A percentile compares a stretch with the other conserved stretches of the same genome.
Evolutionary conservation across 2,329 filamentous ascomycete genomes (phyloP).

Genomic region (Bimuria novae-zelandiae): DNA sequence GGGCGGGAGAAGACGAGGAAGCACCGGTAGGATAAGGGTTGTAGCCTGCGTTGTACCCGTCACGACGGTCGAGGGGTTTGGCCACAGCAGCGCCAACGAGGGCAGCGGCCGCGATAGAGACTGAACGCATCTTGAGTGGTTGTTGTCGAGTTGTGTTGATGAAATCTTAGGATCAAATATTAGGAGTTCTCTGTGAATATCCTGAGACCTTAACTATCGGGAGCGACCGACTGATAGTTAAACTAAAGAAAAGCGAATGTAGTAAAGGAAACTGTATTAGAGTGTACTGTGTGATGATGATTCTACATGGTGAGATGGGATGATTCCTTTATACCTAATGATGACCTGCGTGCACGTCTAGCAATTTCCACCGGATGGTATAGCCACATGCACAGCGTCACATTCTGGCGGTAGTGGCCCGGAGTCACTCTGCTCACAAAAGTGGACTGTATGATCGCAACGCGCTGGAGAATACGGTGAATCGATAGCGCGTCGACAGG

Average conservation of each 20-base stretch:
- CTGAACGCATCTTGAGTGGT: slow-evolving; percentile 37
- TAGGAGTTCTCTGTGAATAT: slow-evolving; percentile 28
- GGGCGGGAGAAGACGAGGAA: slow-evolving; percentile 4
- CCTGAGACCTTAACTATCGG: slow-evolving; percentile 25
- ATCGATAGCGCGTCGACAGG: slow-evolving; percentile 36
- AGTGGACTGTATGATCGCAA: slow-evolving; percentile 30
- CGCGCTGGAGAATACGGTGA: slow-evolving; percentile 37
- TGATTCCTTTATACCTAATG: slow-evolving; percentile 34
- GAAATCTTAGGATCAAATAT: slow-evolving; percentile 28
- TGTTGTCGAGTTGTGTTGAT: slow-evolving; percentile 10
- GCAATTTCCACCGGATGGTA: slow-evolving; percentile 23
- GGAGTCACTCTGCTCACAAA: slow-evolving; percentile 30
- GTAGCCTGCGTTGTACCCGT: slow-evolving; percentile 22
- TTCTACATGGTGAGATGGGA: slow-evolving; percentile 14
- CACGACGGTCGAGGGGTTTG: slow-evolving; percentile 26
- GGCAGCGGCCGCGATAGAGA: slow-evolving; percentile 35
- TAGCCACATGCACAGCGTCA: slow-evolving; percentile 29
- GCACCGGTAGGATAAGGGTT: slow-evolving; percentile 21
- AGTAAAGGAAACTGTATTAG: slow-evolving; percentile 26
- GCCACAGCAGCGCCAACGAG: slow-evolving; percentile 38
- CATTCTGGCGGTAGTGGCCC: slow-evolving; percentile 27
- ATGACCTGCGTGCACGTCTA: slow-evolving; percentile 15
- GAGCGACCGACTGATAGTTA: slow-evolving; percentile 38
- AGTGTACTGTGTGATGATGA: slow-evolving; percentile 32
- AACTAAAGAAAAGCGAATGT: slow-evolving; percentile 37